A percentile compares a stretch with the other conserved stretches of the same genome.
Evolutionary conservation across 805 yeast species (phyloP).

Genomic region (Candida andamanensis): DNA sequence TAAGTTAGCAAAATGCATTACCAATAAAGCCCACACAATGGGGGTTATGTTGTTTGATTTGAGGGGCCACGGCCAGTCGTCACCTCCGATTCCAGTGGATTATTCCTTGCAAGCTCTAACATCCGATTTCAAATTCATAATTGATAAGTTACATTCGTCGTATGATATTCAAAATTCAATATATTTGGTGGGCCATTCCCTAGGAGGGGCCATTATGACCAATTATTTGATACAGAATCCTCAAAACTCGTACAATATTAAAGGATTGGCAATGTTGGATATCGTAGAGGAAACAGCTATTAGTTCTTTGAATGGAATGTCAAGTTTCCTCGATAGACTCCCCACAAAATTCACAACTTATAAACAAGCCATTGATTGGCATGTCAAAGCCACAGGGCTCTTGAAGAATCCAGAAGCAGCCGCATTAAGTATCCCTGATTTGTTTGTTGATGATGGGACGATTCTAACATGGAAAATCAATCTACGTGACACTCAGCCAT

Average conservation of each 20-base stretch:
- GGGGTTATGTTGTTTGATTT: constrained; percentile 74
- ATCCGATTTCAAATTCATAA: constrained; percentile 51
- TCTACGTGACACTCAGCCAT: constrained; percentile 53
- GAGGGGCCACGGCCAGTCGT: constrained; percentile 72
- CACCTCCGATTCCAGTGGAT: constrained; percentile 9
- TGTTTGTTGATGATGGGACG: constrained; percentile 31
- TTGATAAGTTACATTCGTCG: constrained; percentile 30
- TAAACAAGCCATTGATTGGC: constrained; percentile 77
- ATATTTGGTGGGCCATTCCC: constrained; percentile 78
- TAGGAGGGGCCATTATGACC: constrained; percentile 85
- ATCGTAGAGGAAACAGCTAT: constrained; percentile 93
- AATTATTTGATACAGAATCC: constrained; percentile 32
- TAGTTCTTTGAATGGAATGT: constrained; percentile 62
- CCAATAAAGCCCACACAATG: constrained; percentile 21
- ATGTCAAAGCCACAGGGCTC: constrained; percentile 46
- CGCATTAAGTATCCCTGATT: constrained; percentile 67
- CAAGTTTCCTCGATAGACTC: constrained; percentile 54
- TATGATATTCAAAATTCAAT: constrained; percentile 26
- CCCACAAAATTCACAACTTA: constrained; percentile 55
- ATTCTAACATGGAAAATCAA: constrained; percentile 58
- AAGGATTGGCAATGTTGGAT: constrained; percentile 78
- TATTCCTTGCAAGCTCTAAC: constrained; percentile 49
- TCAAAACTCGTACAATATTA: constrained; percentile 25
- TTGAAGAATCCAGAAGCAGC: constrained; percentile 63
- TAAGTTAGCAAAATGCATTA: constrained; percentile 30